These are phyloP conservation scores for Crepidotus variabilis DNA, from an alignment of 768 basidiomycete species.

Conservation along the genomic window DNA sequence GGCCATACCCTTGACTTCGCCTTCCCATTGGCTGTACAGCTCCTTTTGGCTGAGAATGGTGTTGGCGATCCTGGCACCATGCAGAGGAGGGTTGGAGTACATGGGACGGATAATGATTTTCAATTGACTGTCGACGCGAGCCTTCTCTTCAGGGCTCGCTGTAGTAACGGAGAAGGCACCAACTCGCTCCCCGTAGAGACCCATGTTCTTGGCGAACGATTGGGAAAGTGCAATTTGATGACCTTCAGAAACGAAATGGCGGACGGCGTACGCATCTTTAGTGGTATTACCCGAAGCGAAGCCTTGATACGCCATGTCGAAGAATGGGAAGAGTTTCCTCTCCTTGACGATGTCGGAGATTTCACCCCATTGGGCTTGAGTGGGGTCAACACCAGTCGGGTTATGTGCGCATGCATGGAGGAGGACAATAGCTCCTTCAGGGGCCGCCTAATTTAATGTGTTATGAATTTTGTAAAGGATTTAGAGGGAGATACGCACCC, in stretches of 20 bases:
- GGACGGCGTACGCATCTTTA: conserved; percentile 91
- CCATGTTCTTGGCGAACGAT: conserved; percentile 99
- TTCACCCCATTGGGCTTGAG: conserved; percentile 86
- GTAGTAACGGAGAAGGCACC: conserved; percentile 91
- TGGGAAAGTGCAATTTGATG: conserved; percentile 91
- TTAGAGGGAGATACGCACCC: conserved; percentile 42
- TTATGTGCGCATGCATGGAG: conserved; percentile 99
- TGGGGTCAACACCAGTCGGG: conserved; percentile 97
- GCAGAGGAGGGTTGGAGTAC: conserved; percentile 96
- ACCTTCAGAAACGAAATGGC: conserved; percentile 87
- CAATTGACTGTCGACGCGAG: conserved; percentile 87
- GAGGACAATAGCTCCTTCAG: conserved; percentile 80
- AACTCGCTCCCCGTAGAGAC: conserved; percentile 96
- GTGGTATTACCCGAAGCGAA: conserved; percentile 93
- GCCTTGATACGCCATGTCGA: conserved; percentile 99
- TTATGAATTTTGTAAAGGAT: background rate
- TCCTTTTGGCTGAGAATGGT: conserved; percentile 73
- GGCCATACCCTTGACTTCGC: conserved; percentile 94
- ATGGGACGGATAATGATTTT: conserved; percentile 94
- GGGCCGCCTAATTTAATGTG: conserved; percentile 46
- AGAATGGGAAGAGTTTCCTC: conserved; percentile 93
- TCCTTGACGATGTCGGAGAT: conserved; percentile 86
- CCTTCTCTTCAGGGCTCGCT: conserved; percentile 67
- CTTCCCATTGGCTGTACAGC: conserved; percentile 85
- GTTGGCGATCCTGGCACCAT: conserved; percentile 84